These are phyloP conservation scores for Tolypocladium nubicola DNA, from an alignment of 2,329 filamentous ascomycete genomes.

Conservation along the genomic window DNA sequence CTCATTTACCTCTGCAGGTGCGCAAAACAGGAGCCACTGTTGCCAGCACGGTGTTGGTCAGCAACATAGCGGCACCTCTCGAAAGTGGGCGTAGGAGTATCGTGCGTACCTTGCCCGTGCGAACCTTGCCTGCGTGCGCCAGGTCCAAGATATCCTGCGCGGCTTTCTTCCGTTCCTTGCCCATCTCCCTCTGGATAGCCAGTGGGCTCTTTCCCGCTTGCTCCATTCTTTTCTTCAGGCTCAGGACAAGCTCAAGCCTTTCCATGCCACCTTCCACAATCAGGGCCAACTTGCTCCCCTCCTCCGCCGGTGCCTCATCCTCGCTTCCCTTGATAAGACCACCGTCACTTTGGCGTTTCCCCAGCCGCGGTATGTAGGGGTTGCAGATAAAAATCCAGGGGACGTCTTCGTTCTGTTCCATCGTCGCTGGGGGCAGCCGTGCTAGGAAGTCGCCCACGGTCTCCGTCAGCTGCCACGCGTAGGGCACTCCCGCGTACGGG, in stretches of 20 bases:
- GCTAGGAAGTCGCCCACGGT: constrained; percentile 53
- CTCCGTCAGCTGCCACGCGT: constrained; percentile 55
- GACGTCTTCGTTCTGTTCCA: constrained; percentile 29
- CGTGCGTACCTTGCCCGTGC: constrained; percentile 51
- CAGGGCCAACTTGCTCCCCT: constrained; percentile 31
- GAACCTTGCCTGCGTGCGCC: constrained; percentile 47
- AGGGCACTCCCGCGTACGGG: constrained; percentile 40
- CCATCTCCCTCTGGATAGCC: constrained; percentile 34
- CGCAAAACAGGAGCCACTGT: constrained; percentile 67
- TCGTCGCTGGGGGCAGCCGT: constrained; percentile 58
- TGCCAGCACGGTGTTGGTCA: not conserved
- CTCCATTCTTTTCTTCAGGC: constrained; percentile 38
- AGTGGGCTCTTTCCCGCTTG: constrained; percentile 20
- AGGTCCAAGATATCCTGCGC: constrained; percentile 47
- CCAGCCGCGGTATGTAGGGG: constrained; percentile 36
- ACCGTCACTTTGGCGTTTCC: constrained; percentile 20
- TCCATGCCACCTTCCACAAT: constrained; percentile 44
- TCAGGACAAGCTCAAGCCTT: constrained; percentile 32
- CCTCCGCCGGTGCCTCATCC: constrained; percentile 36
- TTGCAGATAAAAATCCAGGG: constrained; percentile 69
- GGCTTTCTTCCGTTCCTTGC: constrained; percentile 36
- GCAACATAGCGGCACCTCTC: not conserved
- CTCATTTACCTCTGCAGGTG: constrained; percentile 41
- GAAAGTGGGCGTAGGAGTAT: not conserved
- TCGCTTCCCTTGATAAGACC: constrained; percentile 32